phyloP scores from a whole-genome alignment of 352 stramenopile genomes.

The Phytophthora litchii region DNA sequence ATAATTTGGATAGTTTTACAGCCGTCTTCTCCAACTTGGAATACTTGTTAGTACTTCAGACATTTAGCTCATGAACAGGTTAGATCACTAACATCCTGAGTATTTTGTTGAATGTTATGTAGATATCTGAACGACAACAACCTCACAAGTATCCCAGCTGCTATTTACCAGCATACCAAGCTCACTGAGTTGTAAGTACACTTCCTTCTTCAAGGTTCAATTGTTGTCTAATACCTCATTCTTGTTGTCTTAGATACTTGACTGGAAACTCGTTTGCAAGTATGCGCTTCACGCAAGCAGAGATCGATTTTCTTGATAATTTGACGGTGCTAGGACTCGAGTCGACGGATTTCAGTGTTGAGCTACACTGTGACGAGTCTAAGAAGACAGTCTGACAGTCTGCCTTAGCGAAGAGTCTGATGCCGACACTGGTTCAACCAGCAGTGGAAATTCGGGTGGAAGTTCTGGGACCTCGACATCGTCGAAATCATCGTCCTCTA shows the following conservation, averaged over 20 bases:
- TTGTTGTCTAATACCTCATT: slow-evolving; percentile 2
- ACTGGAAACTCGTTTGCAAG: slow-evolving; percentile 42
- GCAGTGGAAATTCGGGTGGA: neutral
- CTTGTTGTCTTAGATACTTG: slow-evolving; percentile 24
- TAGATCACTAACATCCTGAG: neutral
- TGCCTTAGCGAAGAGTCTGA: slow-evolving; percentile 26
- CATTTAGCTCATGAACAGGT: neutral
- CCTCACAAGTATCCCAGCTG: slow-evolving; percentile 46
- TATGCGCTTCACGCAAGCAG: slow-evolving; percentile 41
- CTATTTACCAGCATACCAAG: slow-evolving; percentile 47
- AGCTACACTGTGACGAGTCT: slow-evolving; percentile 32
- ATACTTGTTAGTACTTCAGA: slow-evolving; percentile 28
- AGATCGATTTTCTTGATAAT: slow-evolving; percentile 31
- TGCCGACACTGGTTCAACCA: neutral
- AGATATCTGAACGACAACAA: slow-evolving; percentile 50
- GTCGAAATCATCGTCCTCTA: neutral
- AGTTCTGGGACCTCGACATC: neutral
- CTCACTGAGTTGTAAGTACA: slow-evolving; percentile 44
- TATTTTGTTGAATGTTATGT: neutral
- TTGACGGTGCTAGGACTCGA: slow-evolving; percentile 34
- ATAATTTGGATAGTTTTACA: slow-evolving; percentile 56
- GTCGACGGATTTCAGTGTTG: slow-evolving; percentile 36
- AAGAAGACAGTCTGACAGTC: slow-evolving; percentile 21
- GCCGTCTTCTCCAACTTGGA: slow-evolving; percentile 55
- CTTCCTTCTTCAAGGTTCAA: no score